Base-by-base conservation (phyloP, 2,329 filamentous ascomycete genomes). In the Thielaviopsis euricoi region DNA sequence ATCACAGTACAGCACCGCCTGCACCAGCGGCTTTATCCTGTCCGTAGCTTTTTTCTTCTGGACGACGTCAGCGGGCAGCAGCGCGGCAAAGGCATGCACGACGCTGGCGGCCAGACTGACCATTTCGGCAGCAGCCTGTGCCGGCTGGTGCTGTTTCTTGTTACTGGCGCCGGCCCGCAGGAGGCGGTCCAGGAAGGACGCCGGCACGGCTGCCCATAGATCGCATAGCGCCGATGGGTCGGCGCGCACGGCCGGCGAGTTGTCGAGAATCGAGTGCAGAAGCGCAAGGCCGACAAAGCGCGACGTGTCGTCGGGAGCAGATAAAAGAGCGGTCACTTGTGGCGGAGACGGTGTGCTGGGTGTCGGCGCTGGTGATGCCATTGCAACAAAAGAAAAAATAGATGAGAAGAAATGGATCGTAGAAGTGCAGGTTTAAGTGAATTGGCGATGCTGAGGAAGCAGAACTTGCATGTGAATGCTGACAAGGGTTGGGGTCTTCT, bases 211-310 rank as follows among this genome's bases (percentile, higher is more conserved):
- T 37, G 73, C 69, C 83, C 83, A 87, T 49, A 85, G 69, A 15
- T 66, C 66, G n/a, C 68, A 64, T 4, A 84, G 64, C 7, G 65
- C 66, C 1, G 68, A 67, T 10, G 73, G 69, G 66, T 82, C 73
- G 56, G 74, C 68, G 51, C 73, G 73, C 22, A 82, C 67, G n/a
- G 73, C 67, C 22, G 73, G 68, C 6, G 78, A 76, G 65, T 79
- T 81, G 67, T 86, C 82, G 33, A 87, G 73, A 13, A 83, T 69
- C n/a, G 80, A 78, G 64, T 82, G 84, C 55, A 86, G 73, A 22
- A 86, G 73, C 1, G 82, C 80, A 22, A 87, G 71, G 7, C 82
- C 83, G 46, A 85, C 82, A 63, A 87, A 86, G 64, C 80, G 76
- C 21, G 81, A 79, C 0, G 83, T 86, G 65, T 87, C 83, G 65